Base-by-base conservation (phyloP, 2,329 filamentous ascomycete species). In the Fusarium veterinarium region DNA sequence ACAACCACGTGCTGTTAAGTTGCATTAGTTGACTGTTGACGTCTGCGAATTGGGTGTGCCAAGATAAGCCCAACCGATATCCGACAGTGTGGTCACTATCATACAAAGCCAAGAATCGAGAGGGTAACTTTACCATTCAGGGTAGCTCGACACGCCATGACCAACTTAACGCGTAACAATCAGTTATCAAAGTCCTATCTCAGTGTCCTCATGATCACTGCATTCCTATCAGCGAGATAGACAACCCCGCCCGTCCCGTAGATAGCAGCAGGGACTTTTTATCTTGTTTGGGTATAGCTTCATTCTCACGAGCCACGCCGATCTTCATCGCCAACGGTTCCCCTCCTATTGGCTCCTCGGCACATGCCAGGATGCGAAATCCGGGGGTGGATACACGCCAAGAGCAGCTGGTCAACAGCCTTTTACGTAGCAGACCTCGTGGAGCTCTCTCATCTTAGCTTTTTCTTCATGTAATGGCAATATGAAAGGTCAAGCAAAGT, bases 401-500 rank as follows among this genome's bases (percentile, higher is more conserved):
- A 55, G 48, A 19, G 23, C 46, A 48, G 44, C 41, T 31, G 31
- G 37, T 38, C 33, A 46, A 58, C 14, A 25, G 41, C 30, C 61
- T 45, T 41, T 64, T 68, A 59, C 42, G 52, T 45, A 25, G 35
- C 49, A 44, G 35, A 49, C 30, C 19, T 62, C 56, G 41, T 63
- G 59, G 42, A 64, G 31, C 38, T 28, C 6, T 68, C 28, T 53
- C 55, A n/a, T 38, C 28, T 19, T 45, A 30, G 17, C 25, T 13
- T 23, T 16, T 30, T 40, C 37, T 30, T 20, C 16, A 51, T 59
- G 40, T 28, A 23, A 35, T 20, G 25, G 31, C 23, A 62, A 35
- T n/a, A 63, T 73, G 65, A 72, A 73, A 41, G 60, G 61, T 19
- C 61, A 67, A 35, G n/a, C 23, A 37, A 72, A 67, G 63, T 72